Conservation (phyloP, 2,329 filamentous ascomycete genomes). For the Cladosporium colombiae region DNA sequence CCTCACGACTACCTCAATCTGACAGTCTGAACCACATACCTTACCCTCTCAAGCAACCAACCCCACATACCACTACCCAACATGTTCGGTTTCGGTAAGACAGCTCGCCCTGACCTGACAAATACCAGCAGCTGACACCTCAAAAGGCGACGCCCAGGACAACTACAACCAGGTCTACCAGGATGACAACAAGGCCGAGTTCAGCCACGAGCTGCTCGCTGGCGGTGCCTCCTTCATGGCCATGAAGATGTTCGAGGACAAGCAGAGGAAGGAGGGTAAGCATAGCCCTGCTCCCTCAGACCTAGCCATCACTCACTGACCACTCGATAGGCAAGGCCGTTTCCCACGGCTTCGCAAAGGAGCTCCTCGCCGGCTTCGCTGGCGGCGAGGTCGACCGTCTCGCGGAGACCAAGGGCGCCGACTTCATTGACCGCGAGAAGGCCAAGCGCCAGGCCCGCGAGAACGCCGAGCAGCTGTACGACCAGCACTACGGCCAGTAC, state of each 20-base stretch:
- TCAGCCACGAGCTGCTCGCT: constrained; percentile 73
- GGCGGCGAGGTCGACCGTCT: constrained; percentile 76
- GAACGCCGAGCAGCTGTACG: constrained; percentile 49
- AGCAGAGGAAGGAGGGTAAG: constrained; percentile 67
- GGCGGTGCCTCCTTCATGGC: constrained; percentile 76
- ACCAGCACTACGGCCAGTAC: constrained; percentile 49
- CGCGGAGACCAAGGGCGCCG: constrained; percentile 57
- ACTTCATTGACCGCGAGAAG: constrained; percentile 51
- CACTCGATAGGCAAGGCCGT: constrained; percentile 70
- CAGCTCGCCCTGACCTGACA: background rate
- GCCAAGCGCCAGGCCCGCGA: constrained; percentile 49
- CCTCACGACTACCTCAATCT: background rate
- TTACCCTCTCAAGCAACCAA: background rate
- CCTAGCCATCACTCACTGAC: constrained; percentile 33
- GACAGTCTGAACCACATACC: constrained; percentile 6
- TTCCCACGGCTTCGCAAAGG: constrained; percentile 74
- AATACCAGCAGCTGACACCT: background rate
- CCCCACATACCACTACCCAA: constrained; percentile 29
- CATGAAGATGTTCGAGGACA: constrained; percentile 77
- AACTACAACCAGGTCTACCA: constrained; percentile 58
- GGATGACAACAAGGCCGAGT: constrained; percentile 57
- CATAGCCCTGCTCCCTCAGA: background rate
- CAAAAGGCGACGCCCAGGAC: constrained; percentile 53
- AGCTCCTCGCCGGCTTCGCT: constrained; percentile 70
- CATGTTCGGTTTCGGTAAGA: constrained; percentile 50